A percentile compares a stretch with the other conserved stretches of the same genome.
phyloP scores from a whole-genome alignment of 73 alveolate genomes.

The Symbiodinium pilosum region DNA sequence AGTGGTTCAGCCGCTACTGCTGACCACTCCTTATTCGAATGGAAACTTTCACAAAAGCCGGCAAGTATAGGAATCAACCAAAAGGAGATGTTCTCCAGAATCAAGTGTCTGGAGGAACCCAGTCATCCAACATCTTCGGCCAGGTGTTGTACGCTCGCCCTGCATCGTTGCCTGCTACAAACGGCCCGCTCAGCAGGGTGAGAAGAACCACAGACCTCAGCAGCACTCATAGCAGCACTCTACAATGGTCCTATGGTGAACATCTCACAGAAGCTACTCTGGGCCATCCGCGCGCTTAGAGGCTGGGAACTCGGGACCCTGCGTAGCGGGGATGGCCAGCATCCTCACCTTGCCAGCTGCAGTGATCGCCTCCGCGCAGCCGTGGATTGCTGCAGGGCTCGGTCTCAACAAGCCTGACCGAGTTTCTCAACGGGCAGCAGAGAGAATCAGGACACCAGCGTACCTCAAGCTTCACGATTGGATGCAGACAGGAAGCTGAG shows the following conservation, averaged over 20 bases:
- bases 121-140: conserved; percentile 95
- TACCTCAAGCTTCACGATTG: not conserved
- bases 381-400: conserved; percentile 95
- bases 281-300: too few relatives aligned
- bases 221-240: not conserved
- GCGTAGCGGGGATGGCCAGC: conserved; percentile 32
- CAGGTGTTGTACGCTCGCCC: conserved; percentile 97
- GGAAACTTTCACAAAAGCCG: too few relatives aligned
- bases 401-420: conserved; percentile 94
- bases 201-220: conserved; percentile 93
- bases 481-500: not conserved
- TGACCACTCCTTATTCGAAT: conserved; percentile 22
- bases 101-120: conserved; percentile 82
- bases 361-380: conserved; percentile 9
- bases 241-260: too few relatives aligned
- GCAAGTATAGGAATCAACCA: not conserved
- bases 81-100: not conserved
- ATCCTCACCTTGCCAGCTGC: conserved; percentile 17
- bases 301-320: too few relatives aligned
- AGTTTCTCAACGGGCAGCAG: not conserved
- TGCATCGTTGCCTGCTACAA: conserved; percentile 96
- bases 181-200: conserved; percentile 87
- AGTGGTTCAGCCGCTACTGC: conserved; percentile 29
- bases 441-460: not conserved
- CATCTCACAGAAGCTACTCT: too few relatives aligned